Evolutionary conservation across 2,329 filamentous ascomycete genomes (phyloP).

Genomic region (Penicillium sumatraense): DNA sequence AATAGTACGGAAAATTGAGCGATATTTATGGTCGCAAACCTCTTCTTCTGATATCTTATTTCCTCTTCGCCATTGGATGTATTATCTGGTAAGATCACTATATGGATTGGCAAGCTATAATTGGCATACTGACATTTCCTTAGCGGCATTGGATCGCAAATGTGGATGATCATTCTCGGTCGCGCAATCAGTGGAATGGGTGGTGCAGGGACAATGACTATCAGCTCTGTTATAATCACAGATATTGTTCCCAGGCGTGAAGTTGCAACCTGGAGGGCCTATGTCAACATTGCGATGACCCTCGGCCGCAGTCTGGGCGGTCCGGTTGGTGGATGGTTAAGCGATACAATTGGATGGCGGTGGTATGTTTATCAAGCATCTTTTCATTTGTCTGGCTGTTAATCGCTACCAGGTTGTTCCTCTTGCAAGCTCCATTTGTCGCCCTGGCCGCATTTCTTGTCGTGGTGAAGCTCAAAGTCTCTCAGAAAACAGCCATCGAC

Average conservation of each 20-base stretch:
- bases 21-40: slow-evolving; percentile 62
- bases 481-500: background rate
- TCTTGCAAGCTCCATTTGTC: slow-evolving; percentile 34
- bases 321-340: slow-evolving; percentile 63
- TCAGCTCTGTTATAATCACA: slow-evolving; percentile 54
- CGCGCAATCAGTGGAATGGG: slow-evolving; percentile 50
- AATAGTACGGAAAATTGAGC: slow-evolving; percentile 59
- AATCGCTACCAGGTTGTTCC: slow-evolving; percentile 28
- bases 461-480: slow-evolving; percentile 44
- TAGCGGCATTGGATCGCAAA: slow-evolving; percentile 42
- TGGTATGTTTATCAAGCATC: slow-evolving; percentile 49
- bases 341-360: slow-evolving; percentile 68
- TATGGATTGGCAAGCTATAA: background rate
- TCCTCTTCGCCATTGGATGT: slow-evolving; percentile 55
- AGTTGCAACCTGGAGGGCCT: slow-evolving; percentile 54
- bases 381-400: background rate
- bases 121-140: background rate
- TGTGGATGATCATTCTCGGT: slow-evolving; percentile 47
- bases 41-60: slow-evolving; percentile 55
- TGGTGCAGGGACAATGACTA: slow-evolving; percentile 49
- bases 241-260: slow-evolving; percentile 56
- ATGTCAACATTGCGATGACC: slow-evolving; percentile 57
- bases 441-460: slow-evolving; percentile 46
- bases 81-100: slow-evolving; percentile 37
- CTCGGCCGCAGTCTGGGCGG: slow-evolving; percentile 57